Percentiles rank a stretch among this genome's conserved stretches.
phyloP scores from a whole-genome alignment of 106 monocot genomes.

The Phalaenopsis aphrodite region DNA sequence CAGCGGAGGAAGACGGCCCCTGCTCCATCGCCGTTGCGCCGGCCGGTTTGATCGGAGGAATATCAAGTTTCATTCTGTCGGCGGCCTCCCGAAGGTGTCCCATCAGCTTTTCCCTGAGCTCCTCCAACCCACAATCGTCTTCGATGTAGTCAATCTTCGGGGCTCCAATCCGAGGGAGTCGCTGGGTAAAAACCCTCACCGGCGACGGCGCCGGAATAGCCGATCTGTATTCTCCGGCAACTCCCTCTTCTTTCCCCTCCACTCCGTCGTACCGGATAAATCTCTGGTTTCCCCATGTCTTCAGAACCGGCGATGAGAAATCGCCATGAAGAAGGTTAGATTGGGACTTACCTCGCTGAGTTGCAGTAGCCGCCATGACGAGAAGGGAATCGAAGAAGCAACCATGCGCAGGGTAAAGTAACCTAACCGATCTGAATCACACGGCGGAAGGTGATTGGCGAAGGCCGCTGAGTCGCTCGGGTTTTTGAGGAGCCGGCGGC shows the following conservation, averaged over 20 bases:
- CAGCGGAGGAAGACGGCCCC: not conserved
- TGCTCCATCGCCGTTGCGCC: not conserved
- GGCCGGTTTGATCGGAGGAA: not conserved
- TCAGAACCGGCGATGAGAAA: slow-evolving; percentile 7
- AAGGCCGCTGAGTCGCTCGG: not conserved
- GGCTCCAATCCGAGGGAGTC: not conserved
- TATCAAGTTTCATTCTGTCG: slow-evolving; percentile 13
- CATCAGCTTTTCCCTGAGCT: slow-evolving; percentile 19
- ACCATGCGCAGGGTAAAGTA: not conserved
- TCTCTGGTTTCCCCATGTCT: not conserved
- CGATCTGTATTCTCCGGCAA: not conserved
- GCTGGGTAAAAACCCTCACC: not conserved
- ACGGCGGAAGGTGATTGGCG: not conserved
- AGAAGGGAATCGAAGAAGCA: not conserved
- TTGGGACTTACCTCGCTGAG: not conserved
- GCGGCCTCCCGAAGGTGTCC: slow-evolving; percentile 29
- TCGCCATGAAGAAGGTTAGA: not conserved
- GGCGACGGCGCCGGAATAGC: not conserved
- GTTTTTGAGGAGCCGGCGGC: not conserved
- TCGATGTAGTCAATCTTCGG: not conserved
- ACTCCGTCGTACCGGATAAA: not conserved
- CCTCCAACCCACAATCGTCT: slow-evolving; percentile 1
- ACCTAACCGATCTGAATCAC: not conserved
- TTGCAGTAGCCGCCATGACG: not conserved
- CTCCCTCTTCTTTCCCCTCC: not conserved